These are phyloP conservation scores for Elsinoe necatrix DNA, from an alignment of 2,329 filamentous ascomycete species.

Conservation along the genomic window DNA sequence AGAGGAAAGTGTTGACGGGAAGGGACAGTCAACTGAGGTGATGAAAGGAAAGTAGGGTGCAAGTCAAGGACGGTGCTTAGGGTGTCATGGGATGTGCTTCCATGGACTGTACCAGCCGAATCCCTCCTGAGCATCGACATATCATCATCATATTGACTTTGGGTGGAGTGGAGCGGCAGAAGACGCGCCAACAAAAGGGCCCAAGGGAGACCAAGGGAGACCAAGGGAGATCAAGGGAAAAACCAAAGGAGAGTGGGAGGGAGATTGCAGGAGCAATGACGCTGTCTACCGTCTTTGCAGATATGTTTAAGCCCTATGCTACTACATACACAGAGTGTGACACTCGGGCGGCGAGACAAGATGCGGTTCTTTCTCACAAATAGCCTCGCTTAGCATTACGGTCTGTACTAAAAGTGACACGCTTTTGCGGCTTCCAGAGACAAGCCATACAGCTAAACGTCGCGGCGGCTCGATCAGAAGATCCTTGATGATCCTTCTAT, in stretches of 20 bases:
- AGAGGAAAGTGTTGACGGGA: neutral
- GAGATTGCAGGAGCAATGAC: slow-evolving; percentile 14
- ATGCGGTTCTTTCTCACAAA: neutral
- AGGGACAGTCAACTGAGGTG: neutral
- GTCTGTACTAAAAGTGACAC: neutral
- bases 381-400: neutral
- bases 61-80: neutral
- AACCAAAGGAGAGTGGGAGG: neutral
- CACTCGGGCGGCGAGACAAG: too few relatives aligned
- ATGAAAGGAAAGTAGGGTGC: neutral
- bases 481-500: slow-evolving; percentile 2
- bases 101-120: neutral
- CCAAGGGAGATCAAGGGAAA: neutral
- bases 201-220: neutral
- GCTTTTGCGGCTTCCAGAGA: slow-evolving; percentile 1
- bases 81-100: neutral
- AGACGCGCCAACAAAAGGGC: neutral
- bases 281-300: slow-evolving; percentile 4
- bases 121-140: slow-evolving; percentile 6
- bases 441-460: neutral
- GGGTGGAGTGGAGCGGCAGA: neutral
- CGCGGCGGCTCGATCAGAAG: neutral
- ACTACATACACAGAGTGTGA: neutral
- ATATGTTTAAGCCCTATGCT: neutral
- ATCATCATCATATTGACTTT: slow-evolving; percentile 6